Base-by-base conservation (phyloP, 331 rosid genomes). In the Rosa hybrid region DNA sequence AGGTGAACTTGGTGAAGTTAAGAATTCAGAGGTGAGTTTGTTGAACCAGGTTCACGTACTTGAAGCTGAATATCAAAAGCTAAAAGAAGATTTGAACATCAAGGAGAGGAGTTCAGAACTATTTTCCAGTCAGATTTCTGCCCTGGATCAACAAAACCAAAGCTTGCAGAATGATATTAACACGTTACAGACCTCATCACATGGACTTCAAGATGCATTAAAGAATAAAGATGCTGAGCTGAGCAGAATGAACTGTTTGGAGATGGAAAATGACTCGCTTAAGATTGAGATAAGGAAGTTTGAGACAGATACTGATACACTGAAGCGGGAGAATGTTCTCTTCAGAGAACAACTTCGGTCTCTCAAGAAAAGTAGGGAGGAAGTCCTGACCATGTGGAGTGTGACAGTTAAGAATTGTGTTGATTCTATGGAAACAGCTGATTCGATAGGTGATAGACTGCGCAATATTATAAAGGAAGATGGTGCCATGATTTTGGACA, bases 41-140 rank as follows among this genome's bases (percentile, higher is more conserved):
- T 77, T 81, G 83, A 79, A 71, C 73, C 82, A 81, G 83, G 80
- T 83, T 81, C 86, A 81, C 64, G 81, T 83, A 71, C 86, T 87
- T 63, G 94, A 91, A 75, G 82, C 83, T 77, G 86, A 91, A 81
- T 83, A 81, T 82, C 87, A 83, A 78, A 75, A 80, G 69, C 50
- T 86, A 71, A 53, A 71, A n/a, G 81, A 77, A 64, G 84, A 84
- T 85, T 63, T 85, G 74, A 72, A 85, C 59, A 85, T 76, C 68
- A 91, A 88, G 83, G 92, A 89, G 44, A 80, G 79, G 46, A 81
- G 78, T 44, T 81, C 84, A 77, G 87, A 77, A 76, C 68, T 83
- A 80, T 83, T 78, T 46, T 80, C 71, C 79, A 59, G 77, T 60
- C 90, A 88, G 75, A 80, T 86, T 72, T 83, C 78, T 80, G 75